A percentile compares a stretch with the other conserved stretches of the same genome.
These are phyloP conservation scores for Orbilia ellipsospora DNA, from an alignment of 2,329 filamentous ascomycete species.

Conservation along the genomic window DNA sequence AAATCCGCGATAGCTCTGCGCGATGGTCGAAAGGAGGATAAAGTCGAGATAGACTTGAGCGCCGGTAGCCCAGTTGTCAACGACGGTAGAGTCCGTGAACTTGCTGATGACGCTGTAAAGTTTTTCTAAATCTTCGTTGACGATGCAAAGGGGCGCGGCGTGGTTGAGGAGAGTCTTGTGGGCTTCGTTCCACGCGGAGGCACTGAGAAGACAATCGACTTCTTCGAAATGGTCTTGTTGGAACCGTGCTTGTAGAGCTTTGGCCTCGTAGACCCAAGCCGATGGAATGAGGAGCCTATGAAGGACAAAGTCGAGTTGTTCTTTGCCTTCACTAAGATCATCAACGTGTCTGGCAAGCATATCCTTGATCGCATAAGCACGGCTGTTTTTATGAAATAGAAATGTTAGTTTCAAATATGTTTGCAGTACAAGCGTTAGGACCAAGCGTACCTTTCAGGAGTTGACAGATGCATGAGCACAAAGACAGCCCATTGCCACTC, in stretches of 20 bases:
- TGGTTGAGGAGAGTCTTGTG: constrained; percentile 82
- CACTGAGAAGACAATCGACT: constrained; percentile 82
- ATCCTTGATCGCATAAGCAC: constrained; percentile 76
- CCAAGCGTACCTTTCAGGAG: constrained; percentile 62
- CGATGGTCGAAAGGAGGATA: constrained; percentile 66
- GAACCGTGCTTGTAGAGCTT: constrained; percentile 78
- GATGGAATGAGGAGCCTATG: constrained; percentile 76
- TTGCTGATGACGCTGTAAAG: constrained; percentile 76
- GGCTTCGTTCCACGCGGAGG: constrained; percentile 79
- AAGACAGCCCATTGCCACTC: constrained; percentile 79
- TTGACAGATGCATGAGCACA: constrained; percentile 79
- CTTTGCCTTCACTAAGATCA: constrained; percentile 71
- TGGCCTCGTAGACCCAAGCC: constrained; percentile 86
- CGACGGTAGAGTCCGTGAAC: constrained; percentile 73
- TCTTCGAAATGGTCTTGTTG: constrained; percentile 76
- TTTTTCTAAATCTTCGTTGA: constrained; percentile 80
- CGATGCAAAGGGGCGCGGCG: constrained; percentile 83
- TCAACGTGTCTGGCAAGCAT: constrained; percentile 78
- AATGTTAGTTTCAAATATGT: neutral
- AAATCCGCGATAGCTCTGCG: constrained; percentile 59
- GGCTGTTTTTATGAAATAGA: constrained; percentile 63
- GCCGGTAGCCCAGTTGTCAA: constrained; percentile 80
- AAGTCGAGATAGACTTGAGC: constrained; percentile 81
- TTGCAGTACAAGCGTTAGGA: neutral
- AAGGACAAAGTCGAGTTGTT: constrained; percentile 70